Percentiles rank a stretch among this genome's conserved stretches.
These are phyloP conservation scores for Linum usitatissimum DNA, from an alignment of 345 rosid species.

Conservation along the genomic window DNA sequence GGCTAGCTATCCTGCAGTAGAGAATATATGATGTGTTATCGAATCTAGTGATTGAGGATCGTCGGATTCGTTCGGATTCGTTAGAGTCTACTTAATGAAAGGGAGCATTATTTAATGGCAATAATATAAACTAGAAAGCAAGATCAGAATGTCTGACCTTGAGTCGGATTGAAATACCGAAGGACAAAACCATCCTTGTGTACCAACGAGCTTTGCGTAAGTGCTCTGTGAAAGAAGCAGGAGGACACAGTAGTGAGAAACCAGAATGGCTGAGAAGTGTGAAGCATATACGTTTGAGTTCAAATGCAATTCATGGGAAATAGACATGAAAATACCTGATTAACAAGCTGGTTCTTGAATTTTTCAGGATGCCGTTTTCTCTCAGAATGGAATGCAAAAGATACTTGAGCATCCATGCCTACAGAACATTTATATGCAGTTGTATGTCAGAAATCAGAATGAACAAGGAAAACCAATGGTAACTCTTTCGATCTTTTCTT, in stretches of 20 bases:
- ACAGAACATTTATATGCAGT: constrained; percentile 8
- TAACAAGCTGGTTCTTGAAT: constrained; percentile 74
- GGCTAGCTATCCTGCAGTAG: constrained; percentile 64
- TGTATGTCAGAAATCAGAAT: neutral
- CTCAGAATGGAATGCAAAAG: constrained; percentile 81
- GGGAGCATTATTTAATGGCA: no score
- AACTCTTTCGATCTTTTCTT: neutral
- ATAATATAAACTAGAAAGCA: neutral
- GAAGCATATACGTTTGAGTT: neutral
- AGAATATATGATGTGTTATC: constrained; percentile 1
- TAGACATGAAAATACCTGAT: constrained; percentile 52
- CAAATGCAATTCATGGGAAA: no score
- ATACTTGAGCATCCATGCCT: constrained; percentile 98
- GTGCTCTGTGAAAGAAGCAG: constrained; percentile 37
- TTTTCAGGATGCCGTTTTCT: constrained; percentile 80
- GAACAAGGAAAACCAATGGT: neutral
- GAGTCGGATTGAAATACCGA: constrained; percentile 64
- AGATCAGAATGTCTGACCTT: constrained; percentile 28
- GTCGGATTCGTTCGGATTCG: no score
- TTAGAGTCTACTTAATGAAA: no score
- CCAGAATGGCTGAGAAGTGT: neutral
- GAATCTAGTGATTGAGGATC: neutral
- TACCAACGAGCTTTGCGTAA: constrained; percentile 79
- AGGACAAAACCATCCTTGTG: constrained; percentile 92
- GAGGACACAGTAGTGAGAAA: neutral